Percentiles rank a stretch among this genome's conserved stretches.
Evolutionary conservation across 768 basidiomycete species (phyloP).

Genomic region (Punctularia strigosozonata): DNA sequence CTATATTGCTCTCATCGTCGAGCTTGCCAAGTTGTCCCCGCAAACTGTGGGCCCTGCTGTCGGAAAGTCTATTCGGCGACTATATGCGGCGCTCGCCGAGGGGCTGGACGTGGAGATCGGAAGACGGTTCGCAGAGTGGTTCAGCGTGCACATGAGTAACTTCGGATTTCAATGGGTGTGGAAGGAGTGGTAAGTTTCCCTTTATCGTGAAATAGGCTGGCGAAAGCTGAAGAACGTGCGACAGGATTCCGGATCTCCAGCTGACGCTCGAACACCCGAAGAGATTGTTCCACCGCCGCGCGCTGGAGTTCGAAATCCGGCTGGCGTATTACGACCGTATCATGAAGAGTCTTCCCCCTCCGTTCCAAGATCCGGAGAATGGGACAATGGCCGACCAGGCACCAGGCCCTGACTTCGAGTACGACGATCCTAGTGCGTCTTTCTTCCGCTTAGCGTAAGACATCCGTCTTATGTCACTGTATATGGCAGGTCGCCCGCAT

Average conservation of each 20-base stretch:
- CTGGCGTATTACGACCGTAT: conserved; percentile 91
- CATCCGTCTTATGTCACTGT: not conserved
- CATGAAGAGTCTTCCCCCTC: conserved; percentile 73
- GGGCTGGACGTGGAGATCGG: conserved; percentile 81
- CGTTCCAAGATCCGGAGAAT: conserved; percentile 58
- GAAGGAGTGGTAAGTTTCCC: conserved; percentile 81
- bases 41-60: conserved; percentile 91
- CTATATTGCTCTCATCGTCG: conserved; percentile 80
- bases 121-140: conserved; percentile 87
- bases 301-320: conserved; percentile 82
- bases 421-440: conserved; percentile 62
- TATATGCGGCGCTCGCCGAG: conserved; percentile 70
- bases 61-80: conserved; percentile 85
- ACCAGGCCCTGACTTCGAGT: conserved; percentile 73
- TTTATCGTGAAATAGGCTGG: not conserved
- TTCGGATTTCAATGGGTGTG: conserved; percentile 98
- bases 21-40: conserved; percentile 91
- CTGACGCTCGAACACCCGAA: conserved; percentile 73
- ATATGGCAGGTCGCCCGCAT: conserved; percentile 74
- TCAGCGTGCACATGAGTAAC: conserved; percentile 92
- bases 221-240: conserved; percentile 2
- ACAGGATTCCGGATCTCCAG: conserved; percentile 80
- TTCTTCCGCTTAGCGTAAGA: not conserved
- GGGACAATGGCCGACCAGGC: conserved; percentile 56
- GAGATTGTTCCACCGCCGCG: conserved; percentile 76